Base-by-base conservation (phyloP, 106 monocot genomes). In the Acorus gramineus region DNA sequence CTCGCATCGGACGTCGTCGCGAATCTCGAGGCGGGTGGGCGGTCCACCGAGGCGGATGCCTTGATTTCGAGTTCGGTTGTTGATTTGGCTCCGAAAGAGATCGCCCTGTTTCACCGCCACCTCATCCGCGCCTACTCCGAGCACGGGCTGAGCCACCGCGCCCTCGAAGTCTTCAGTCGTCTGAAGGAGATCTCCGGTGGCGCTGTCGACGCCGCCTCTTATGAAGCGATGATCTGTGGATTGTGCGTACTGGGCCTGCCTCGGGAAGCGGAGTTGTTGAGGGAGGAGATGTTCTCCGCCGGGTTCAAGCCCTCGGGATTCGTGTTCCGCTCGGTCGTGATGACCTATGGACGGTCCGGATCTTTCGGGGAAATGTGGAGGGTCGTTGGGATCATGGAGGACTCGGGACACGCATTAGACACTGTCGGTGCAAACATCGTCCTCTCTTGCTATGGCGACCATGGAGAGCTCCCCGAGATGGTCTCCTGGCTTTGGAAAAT, bases 361-460 rank as follows among this genome's bases (percentile, higher is more conserved):
- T 60, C 11, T 3, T 78, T 90, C 9, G 62, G 50, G 2, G 87
- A 86, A 10, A 90, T 95, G 86, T 48, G 28, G 62, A 76, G 75
- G 52, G 76, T 86, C 51, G 42, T 90, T 11, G 66, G 44, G 4
- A 55, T 12, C 8, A 85, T 87, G 90, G 68, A 81, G 55, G 71
- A 65, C 14, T 49, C 49, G 2, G 86, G 84, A 11, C 28, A 73
- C n/a, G 10, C 49, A 11, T 11, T 87, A 4, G 95, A 87, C 45
- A 85, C 82, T 0, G 58, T 90, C 46, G 80, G 74, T 50, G 74
- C 80, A 2, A 90, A 90, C 55, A 13, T 80, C 7, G 74, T 87
- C 5, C 76, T 95, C 6, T 86, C 95, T 44, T 90, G 95, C 70
- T 95, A 85, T 54, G 90, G 82, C 2, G 73, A 82, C 10, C 59